Percentiles rank a stretch among this genome's conserved stretches.
Evolutionary conservation across 768 basidiomycete genomes (phyloP).

Genomic region (Rossbeevera mucosa): DNA sequence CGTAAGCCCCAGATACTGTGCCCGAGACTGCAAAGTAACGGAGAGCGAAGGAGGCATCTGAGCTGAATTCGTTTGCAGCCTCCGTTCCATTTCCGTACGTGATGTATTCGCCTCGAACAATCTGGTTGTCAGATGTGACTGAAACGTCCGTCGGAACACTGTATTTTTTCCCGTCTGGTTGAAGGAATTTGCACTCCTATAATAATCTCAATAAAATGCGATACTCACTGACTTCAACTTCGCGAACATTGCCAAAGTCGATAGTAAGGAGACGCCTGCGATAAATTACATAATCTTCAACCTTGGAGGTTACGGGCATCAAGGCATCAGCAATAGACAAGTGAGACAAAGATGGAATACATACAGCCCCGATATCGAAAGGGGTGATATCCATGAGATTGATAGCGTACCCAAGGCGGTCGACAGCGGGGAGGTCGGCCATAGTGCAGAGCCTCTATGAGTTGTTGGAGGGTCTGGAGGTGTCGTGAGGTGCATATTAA

Average conservation of each 20-base stretch:
- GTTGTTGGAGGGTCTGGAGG: neutral
- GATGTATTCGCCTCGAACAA: conserved; percentile 1
- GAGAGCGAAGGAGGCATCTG: neutral
- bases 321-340: neutral
- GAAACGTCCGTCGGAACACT: conserved; percentile 2
- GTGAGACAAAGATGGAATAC: neutral
- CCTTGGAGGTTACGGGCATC: neutral
- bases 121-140: conserved; percentile 1
- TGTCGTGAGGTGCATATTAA: neutral
- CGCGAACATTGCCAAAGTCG: neutral
- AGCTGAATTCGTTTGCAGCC: neutral
- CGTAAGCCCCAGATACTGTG: neutral
- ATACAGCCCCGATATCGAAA: conserved; percentile 5
- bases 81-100: neutral
- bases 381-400: conserved; percentile 2
- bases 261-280: neutral
- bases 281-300: neutral
- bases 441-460: neutral
- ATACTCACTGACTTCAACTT: neutral
- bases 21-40: conserved; percentile 7
- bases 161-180: neutral
- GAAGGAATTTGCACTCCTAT: neutral
- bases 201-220: neutral
- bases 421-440: conserved; percentile 2
- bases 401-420: conserved; percentile 7